Evolutionary conservation across 768 basidiomycete species (phyloP).

Genomic region (Leccinellum rugosiceps): DNA sequence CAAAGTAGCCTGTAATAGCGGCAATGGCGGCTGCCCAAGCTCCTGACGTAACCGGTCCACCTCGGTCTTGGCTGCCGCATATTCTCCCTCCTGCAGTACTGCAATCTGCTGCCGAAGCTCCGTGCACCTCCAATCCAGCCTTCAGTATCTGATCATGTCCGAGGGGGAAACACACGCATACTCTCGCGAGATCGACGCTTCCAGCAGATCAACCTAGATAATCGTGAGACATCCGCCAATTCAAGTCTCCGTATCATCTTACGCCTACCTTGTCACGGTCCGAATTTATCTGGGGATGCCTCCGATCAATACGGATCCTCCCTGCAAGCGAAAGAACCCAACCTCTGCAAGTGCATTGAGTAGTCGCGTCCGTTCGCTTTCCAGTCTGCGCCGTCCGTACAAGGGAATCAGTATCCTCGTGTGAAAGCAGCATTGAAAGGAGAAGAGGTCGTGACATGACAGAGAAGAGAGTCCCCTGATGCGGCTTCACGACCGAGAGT

Average conservation of each 20-base stretch:
- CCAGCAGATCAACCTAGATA: constrained; percentile 60
- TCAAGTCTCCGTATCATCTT: constrained; percentile 1
- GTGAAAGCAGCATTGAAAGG: background rate
- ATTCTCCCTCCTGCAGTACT: constrained; percentile 70
- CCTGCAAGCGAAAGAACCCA: constrained; percentile 18
- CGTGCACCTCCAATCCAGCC: constrained; percentile 44
- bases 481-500: background rate
- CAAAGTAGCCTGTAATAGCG: constrained; percentile 65
- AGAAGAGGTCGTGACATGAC: background rate
- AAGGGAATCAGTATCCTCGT: constrained; percentile 15
- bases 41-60: constrained; percentile 75
- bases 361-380: constrained; percentile 70
- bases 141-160: constrained; percentile 7
- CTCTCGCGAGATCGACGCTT: constrained; percentile 68
- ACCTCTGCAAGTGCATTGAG: constrained; percentile 70
- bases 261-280: constrained; percentile 66
- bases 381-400: constrained; percentile 45
- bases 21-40: constrained; percentile 72
- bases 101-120: constrained; percentile 69
- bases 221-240: constrained; percentile 3
- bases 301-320: constrained; percentile 11
- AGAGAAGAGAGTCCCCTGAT: background rate
- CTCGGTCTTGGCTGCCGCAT: constrained; percentile 67
- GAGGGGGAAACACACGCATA: constrained; percentile 31
- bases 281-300: constrained; percentile 59